Evolutionary conservation across 2,329 filamentous ascomycete genomes (phyloP).

Genomic region (Cryphonectria parasitica): DNA sequence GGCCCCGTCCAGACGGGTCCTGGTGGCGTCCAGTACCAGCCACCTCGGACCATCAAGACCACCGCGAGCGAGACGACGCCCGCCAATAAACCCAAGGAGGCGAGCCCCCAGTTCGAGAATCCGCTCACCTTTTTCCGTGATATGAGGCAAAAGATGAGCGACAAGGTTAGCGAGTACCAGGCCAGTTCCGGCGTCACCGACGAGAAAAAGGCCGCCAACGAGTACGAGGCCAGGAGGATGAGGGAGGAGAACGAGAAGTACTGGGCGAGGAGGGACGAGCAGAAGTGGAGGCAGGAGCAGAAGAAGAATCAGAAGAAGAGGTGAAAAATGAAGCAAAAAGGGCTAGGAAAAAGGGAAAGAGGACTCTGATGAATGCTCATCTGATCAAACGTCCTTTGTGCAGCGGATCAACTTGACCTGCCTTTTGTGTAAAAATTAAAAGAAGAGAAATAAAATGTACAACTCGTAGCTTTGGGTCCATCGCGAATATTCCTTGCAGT

Average conservation of each 20-base stretch:
- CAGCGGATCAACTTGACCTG: neutral
- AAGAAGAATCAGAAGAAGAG: conserved; percentile 12
- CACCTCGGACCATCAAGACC: conserved; percentile 38
- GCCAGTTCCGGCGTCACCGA: neutral
- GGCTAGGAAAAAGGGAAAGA: conserved; percentile 66
- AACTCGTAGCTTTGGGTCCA: neutral
- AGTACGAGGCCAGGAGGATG: conserved; percentile 20
- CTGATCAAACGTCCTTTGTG: neutral
- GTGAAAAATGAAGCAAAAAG: neutral
- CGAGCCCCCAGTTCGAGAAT: conserved; percentile 8
- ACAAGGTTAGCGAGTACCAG: conserved; percentile 13
- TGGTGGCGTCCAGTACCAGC: conserved; percentile 35
- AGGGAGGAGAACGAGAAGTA: conserved; percentile 27
- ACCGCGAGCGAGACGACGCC: conserved; percentile 26
- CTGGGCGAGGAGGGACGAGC: conserved; percentile 15
- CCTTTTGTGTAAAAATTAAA: neutral
- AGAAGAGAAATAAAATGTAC: neutral
- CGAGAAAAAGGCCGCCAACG: neutral
- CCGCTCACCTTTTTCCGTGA: conserved; percentile 13
- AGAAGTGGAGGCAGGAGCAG: conserved; percentile 15
- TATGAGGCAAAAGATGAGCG: conserved; percentile 6
- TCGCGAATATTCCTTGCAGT: neutral
- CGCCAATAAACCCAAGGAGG: neutral
- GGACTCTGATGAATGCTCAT: neutral
- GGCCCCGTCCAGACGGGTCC: neutral